Evolutionary conservation across 495 filamentous ascomycete species (phyloP).

Genomic region (Penicillium waksmanii): DNA sequence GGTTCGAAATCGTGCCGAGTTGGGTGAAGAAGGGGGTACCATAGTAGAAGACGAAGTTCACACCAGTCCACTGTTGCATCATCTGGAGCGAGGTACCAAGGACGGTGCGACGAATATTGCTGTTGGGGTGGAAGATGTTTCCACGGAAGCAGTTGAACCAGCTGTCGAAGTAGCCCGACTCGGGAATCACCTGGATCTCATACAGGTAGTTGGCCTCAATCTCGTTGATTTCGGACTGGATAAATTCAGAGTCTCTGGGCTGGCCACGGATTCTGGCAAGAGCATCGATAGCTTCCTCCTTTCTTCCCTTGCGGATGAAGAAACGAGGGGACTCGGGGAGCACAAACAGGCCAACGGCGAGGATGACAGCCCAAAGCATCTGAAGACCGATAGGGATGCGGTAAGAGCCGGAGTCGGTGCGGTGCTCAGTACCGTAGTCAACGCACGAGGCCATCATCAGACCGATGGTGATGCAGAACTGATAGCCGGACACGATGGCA

Average conservation of each 20-base stretch:
- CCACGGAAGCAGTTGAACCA: constrained; percentile 73
- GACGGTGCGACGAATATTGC: constrained; percentile 73
- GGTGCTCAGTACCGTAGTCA: constrained; percentile 67
- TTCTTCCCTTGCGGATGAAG: constrained; percentile 60
- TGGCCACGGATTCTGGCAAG: constrained; percentile 50
- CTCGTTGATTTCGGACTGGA: constrained; percentile 70
- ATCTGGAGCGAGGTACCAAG: constrained; percentile 77
- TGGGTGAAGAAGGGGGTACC: constrained; percentile 76
- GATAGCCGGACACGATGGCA: constrained; percentile 69
- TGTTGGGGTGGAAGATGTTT: constrained; percentile 60
- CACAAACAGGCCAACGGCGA: constrained; percentile 65
- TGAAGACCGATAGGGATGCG: constrained; percentile 72
- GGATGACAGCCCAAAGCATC: constrained; percentile 67
- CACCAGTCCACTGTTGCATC: constrained; percentile 84
- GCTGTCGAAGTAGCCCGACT: constrained; percentile 59
- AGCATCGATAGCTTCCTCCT: constrained; percentile 40
- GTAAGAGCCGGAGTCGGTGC: constrained; percentile 66
- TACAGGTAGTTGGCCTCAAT: constrained; percentile 79
- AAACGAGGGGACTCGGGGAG: constrained; percentile 78
- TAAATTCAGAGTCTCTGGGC: constrained; percentile 60
- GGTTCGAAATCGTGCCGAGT: constrained; percentile 67
- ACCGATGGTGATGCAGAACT: constrained; percentile 74
- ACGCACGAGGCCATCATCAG: constrained; percentile 74
- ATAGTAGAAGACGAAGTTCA: constrained; percentile 96
- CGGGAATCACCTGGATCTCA: constrained; percentile 62